Evolutionary conservation across 163 green algal genomes (phyloP), one percentile per base, ranked within the genome.

Genomic region (Scenedesmus sp.): DNA sequence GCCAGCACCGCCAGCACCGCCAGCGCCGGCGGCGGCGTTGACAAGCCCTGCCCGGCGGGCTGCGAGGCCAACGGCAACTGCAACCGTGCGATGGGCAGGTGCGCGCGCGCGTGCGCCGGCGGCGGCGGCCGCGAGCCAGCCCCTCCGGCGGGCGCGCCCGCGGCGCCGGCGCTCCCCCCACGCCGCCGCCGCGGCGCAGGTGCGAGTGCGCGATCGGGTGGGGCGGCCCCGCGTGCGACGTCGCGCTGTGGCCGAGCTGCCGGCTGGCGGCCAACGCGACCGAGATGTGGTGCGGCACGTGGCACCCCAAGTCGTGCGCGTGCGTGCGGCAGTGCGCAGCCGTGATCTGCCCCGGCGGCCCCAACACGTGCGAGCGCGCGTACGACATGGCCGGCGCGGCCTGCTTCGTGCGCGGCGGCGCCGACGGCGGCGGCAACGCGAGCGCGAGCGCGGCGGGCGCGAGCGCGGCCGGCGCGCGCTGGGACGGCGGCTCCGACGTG

Each of bases 1-100:
- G n/a, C n/a, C n/a, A n/a, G n/a, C n/a, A n/a, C n/a, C n/a, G n/a
- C n/a, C n/a, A n/a, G n/a, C n/a, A n/a, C n/a, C n/a, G n/a, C n/a
- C n/a, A n/a, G n/a, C n/a, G n/a, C n/a, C n/a, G n/a, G n/a, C n/a
- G n/a, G n/a, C n/a, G n/a, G n/a, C n/a, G n/a, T 65, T n/a, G 28
- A 4, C 14, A 60, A 47, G 63, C 11, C 36, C 24, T 72, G 63
- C 14, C 63, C 63, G n/a, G 3, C 36, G 31, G 36, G 63, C 42
- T 72, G 63, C 20, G 63, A 72, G 44, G 24, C 11, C 13, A n/a
- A 72, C 44, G 44, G 63, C 44, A 72, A 72, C 44, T 72, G 63
- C 63, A 72, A 72, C 63, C 39, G 13, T n/a, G 63, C 34, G 17
- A 45, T 56, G 1, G 63, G 63, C 18, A 71, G 34, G 63, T 71